A percentile compares a stretch with the other conserved stretches of the same genome.
Evolutionary conservation across 2,329 filamentous ascomycete genomes (phyloP).

Genomic region (Phialophora tarda): DNA sequence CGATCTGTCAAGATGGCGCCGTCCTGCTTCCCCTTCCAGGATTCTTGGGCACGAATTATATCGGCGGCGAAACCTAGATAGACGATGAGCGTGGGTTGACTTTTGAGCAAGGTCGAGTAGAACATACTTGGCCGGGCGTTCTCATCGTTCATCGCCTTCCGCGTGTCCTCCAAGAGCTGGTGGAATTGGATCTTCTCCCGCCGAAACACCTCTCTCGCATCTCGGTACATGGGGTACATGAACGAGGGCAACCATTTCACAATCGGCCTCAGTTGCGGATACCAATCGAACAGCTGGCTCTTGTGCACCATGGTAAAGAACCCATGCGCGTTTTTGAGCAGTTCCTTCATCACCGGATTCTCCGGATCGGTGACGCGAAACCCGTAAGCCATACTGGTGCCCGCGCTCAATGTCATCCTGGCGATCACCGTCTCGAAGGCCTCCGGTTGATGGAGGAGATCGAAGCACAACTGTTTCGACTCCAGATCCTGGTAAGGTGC

Average conservation of each 20-base stretch:
- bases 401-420: constrained; percentile 45
- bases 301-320: constrained; percentile 20
- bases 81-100: neutral
- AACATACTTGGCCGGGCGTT: constrained; percentile 11
- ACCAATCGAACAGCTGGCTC: constrained; percentile 23
- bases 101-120: neutral
- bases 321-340: constrained; percentile 22
- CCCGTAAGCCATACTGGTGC: constrained; percentile 39
- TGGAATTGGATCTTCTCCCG: constrained; percentile 22
- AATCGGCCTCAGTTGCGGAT: constrained; percentile 26
- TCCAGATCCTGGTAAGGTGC: constrained; percentile 46
- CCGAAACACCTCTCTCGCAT: constrained; percentile 22
- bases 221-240: constrained; percentile 21
- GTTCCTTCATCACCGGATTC: constrained; percentile 26
- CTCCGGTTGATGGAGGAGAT: constrained; percentile 1
- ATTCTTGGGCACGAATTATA: constrained; percentile 28
- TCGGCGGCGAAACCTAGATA: constrained; percentile 13
- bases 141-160: neutral
- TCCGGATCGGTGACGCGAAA: constrained; percentile 29
- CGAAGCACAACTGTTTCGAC: constrained; percentile 49
- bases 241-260: constrained; percentile 20
- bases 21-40: constrained; percentile 32
- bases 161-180: constrained; percentile 14
- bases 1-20: constrained; percentile 31
- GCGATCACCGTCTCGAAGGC: constrained; percentile 46